Evolutionary conservation across 495 filamentous ascomycete species (phyloP), one percentile per base, ranked within the genome.

Genomic region (Extremus antarcticus): DNA sequence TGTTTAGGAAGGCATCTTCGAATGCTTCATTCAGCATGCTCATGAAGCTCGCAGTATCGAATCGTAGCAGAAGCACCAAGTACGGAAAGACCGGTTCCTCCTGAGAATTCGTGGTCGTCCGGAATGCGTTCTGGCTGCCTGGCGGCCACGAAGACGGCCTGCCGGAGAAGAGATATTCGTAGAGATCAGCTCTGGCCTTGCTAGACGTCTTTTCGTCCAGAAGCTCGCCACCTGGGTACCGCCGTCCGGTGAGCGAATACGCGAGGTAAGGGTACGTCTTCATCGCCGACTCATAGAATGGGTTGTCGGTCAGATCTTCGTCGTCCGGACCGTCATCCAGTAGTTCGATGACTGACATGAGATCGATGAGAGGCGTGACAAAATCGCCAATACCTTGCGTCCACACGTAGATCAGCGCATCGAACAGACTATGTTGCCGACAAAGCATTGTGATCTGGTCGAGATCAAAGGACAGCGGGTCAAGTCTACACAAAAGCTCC

Each of bases 21-120:
- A 98, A 98, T 9, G 92, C 92, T 70, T 98, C 92, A 60, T 98
- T 97, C 19, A 98, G 71, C 61, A 91, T 89, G 69, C 90, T 96
- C 68, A 98, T 78, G 60, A 96, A 90, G 70, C 88, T 96, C 2
- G 87, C 76, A 0, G 92, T 78, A 67, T 96, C 87, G 58, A 94
- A 96, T 49, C 87, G 79, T 22, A 98, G 74, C 50, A 97, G 84
- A 59, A 85, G 78, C 25, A 85, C 79, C 1, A 98, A 79, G 65
- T 91, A 88, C 2, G 87, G 85, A 63, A 89, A 95, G 0, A 83
- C 79, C 0, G 82, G 84, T 56, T 88, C 79, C 17, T 71, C 62
- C 0, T 67, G 62, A 56, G 75, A 68, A 11, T 65, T 59, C 4
- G 71, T 69, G n/a, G 65, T 74, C 7, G 75, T 86, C 48, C 76